Percentiles rank a stretch among this genome's conserved stretches.
These are phyloP conservation scores for Udeniomyces megalosporus DNA, from an alignment of 768 basidiomycete species.

Conservation along the genomic window DNA sequence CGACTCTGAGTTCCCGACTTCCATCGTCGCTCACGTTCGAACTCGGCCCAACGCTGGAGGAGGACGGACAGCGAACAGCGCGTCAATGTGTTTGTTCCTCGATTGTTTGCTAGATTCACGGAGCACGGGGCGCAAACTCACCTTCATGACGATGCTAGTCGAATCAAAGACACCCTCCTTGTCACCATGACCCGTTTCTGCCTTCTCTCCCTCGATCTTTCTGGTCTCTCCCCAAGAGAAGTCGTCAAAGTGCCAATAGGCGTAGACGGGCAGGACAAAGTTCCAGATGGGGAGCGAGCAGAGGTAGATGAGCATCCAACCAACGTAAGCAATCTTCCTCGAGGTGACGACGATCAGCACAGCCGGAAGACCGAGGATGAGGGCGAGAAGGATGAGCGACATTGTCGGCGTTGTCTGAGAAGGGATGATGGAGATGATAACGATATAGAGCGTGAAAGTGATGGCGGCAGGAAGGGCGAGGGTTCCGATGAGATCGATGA, in stretches of 20 bases:
- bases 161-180: slow-evolving; percentile 98
- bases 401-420: slow-evolving; percentile 54
- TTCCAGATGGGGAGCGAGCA: slow-evolving; percentile 93
- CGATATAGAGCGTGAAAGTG: slow-evolving; percentile 86
- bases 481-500: slow-evolving; percentile 94
- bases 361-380: slow-evolving; percentile 92
- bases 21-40: slow-evolving; percentile 89
- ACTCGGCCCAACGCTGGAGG: slow-evolving; percentile 74
- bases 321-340: slow-evolving; percentile 79
- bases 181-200: slow-evolving; percentile 51
- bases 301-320: slow-evolving; percentile 71
- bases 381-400: slow-evolving; percentile 76
- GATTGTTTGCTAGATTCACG: too few relatives aligned
- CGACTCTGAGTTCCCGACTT: slow-evolving; percentile 69
- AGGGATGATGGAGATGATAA: slow-evolving; percentile 74
- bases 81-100: too few relatives aligned
- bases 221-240: slow-evolving; percentile 93
- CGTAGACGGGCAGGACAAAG: slow-evolving; percentile 81
- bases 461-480: slow-evolving; percentile 94
- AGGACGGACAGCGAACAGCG: too few relatives aligned
- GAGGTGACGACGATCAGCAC: slow-evolving; percentile 90
- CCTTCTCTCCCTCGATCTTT: slow-evolving; percentile 52
- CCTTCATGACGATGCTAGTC: slow-evolving; percentile 87
- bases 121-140: too few relatives aligned
- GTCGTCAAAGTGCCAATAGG: slow-evolving; percentile 99